These are phyloP conservation scores for Microsporum canis DNA, from an alignment of 2,329 filamentous ascomycete species.

Conservation along the genomic window DNA sequence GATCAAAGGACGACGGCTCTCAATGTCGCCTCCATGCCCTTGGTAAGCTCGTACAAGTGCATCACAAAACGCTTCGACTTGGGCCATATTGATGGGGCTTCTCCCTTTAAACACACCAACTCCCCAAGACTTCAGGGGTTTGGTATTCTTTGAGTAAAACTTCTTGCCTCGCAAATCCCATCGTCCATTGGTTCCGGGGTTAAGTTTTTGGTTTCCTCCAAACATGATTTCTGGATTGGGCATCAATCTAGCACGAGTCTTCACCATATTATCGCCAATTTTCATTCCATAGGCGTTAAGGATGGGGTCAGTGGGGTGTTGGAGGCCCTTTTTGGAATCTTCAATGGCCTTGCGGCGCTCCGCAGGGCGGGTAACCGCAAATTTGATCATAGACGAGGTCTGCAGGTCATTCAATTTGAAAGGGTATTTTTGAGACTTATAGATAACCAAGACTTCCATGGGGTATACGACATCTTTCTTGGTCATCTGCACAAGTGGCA, in stretches of 20 bases:
- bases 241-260: conserved; percentile 59
- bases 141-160: conserved; percentile 56
- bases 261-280: conserved; percentile 53
- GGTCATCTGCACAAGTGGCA: conserved; percentile 50
- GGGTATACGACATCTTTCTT: conserved; percentile 44
- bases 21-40: conserved; percentile 49
- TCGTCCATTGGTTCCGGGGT: conserved; percentile 58
- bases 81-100: conserved; percentile 32
- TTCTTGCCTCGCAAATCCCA: conserved; percentile 81
- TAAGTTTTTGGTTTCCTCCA: conserved; percentile 40
- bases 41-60: conserved; percentile 52
- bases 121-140: conserved; percentile 60
- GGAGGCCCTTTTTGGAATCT: conserved; percentile 53
- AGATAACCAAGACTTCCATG: conserved; percentile 44
- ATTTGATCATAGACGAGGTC: conserved; percentile 82
- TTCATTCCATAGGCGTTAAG: conserved; percentile 62
- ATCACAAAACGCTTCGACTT: conserved; percentile 44
- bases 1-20: conserved; percentile 37
- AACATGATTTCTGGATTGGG: conserved; percentile 61
- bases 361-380: conserved; percentile 67
- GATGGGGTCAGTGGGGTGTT: conserved; percentile 58
- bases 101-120: conserved; percentile 55
- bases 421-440: conserved; percentile 46
- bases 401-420: conserved; percentile 50
- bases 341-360: conserved; percentile 59